Evolutionary conservation across 495 filamentous ascomycete species (phyloP).

Genomic region (Cladorrhinum samala): DNA sequence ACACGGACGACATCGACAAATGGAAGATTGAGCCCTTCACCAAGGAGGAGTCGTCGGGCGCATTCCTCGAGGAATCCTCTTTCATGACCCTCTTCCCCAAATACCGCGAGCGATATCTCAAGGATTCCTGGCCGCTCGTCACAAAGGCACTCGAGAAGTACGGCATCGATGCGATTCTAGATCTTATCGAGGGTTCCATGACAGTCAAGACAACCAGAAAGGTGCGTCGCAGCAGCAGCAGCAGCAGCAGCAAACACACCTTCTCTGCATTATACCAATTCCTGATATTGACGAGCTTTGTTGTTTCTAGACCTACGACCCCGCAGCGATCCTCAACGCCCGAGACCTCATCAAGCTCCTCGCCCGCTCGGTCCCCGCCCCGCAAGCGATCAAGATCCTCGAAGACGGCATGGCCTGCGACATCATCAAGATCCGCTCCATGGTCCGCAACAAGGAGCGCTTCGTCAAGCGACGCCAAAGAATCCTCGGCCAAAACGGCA

Average conservation of each 20-base stretch:
- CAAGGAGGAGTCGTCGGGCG: constrained; percentile 77
- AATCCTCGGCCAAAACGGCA: constrained; percentile 60
- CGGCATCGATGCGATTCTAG: constrained; percentile 80
- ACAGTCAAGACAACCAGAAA: constrained; percentile 82
- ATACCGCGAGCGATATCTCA: constrained; percentile 92
- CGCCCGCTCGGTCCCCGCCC: constrained; percentile 84
- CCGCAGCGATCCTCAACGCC: constrained; percentile 88
- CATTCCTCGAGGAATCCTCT: constrained; percentile 81
- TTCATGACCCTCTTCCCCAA: constrained; percentile 94
- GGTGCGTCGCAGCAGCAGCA: too few species aligned
- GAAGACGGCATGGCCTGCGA: constrained; percentile 86
- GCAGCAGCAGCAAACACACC: too few species aligned
- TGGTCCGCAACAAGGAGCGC: constrained; percentile 90
- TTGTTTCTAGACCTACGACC: constrained; percentile 74
- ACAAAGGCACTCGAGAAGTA: constrained; percentile 76
- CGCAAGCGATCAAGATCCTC: constrained; percentile 88
- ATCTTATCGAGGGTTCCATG: constrained; percentile 95
- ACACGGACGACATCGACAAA: constrained; percentile 95
- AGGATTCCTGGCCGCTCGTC: constrained; percentile 79
- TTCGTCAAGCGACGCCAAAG: constrained; percentile 95
- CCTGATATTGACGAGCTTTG: too few species aligned
- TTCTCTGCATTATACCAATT: too few species aligned
- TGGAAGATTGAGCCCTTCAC: constrained; percentile 92
- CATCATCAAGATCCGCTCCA: constrained; percentile 85
- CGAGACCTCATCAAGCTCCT: constrained; percentile 91